These are phyloP conservation scores for Aureobasidium vineae DNA, from an alignment of 2,329 filamentous ascomycete genomes.

Conservation along the genomic window DNA sequence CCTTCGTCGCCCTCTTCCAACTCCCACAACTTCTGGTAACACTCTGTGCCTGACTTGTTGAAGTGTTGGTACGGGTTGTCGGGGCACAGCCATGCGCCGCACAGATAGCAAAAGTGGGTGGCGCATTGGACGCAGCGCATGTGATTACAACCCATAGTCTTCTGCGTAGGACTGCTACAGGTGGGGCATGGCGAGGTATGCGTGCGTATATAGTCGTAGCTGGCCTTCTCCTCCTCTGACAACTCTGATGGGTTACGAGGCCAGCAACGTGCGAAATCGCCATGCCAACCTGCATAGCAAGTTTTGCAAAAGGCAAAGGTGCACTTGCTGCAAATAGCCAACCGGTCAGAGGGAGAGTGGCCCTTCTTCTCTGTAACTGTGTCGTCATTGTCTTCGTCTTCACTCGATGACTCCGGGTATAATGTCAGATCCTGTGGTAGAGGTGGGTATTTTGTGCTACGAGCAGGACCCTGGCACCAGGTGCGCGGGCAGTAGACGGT, in stretches of 20 bases:
- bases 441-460: slow-evolving; percentile 52
- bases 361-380: slow-evolving; percentile 8
- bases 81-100: slow-evolving; percentile 78
- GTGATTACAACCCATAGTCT: slow-evolving; percentile 92
- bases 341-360: slow-evolving; percentile 54
- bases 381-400: slow-evolving; percentile 37
- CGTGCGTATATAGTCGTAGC: slow-evolving; percentile 74
- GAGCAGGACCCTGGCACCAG: slow-evolving; percentile 89
- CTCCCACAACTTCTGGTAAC: slow-evolving; percentile 88
- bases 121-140: slow-evolving; percentile 91
- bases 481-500: slow-evolving; percentile 89
- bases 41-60: slow-evolving; percentile 66
- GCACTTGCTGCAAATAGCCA: slow-evolving; percentile 87
- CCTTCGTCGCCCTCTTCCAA: slow-evolving; percentile 72
- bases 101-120: slow-evolving; percentile 94
- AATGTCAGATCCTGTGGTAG: slow-evolving; percentile 44
- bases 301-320: slow-evolving; percentile 80
- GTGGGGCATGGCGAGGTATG: slow-evolving; percentile 89
- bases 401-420: slow-evolving; percentile 41
- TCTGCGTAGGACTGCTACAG: slow-evolving; percentile 80
- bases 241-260: slow-evolving; percentile 67
- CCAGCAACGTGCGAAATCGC: slow-evolving; percentile 72
- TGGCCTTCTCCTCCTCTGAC: slow-evolving; percentile 80
- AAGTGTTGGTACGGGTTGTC: slow-evolving; percentile 86
- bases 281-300: slow-evolving; percentile 86